Evolutionary conservation across 305 asterid species (phyloP).

Genomic region (Rubia balearica): DNA sequence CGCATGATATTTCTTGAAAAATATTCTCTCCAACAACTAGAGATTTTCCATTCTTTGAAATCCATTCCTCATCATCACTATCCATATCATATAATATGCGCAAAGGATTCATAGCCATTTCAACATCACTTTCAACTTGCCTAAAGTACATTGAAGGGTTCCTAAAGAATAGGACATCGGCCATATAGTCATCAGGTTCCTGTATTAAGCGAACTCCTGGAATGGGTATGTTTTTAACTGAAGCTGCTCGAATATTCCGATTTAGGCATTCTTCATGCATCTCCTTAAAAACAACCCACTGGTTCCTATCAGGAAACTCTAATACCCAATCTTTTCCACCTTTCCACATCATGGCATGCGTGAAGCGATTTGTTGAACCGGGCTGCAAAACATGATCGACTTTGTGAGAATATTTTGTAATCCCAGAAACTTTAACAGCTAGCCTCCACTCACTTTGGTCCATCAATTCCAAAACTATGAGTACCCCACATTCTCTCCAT

Average conservation of each 20-base stretch:
- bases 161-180: constrained; percentile 47
- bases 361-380: constrained; percentile 85
- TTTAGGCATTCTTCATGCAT: constrained; percentile 90
- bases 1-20: constrained; percentile 53
- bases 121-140: constrained; percentile 85
- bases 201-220: constrained; percentile 85
- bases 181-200: constrained; percentile 46
- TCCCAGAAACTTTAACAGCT: constrained; percentile 67
- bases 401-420: constrained; percentile 62
- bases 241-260: constrained; percentile 93
- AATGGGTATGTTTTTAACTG: constrained; percentile 86
- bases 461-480: constrained; percentile 56
- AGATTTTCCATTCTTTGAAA: constrained; percentile 30
- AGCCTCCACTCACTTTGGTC: constrained; percentile 89
- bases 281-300: constrained; percentile 95
- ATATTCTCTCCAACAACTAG: constrained; percentile 19
- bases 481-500: constrained; percentile 91
- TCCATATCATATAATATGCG: constrained; percentile 79
- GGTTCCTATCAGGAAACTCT: constrained; percentile 92
- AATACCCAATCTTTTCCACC: constrained; percentile 98
- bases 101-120: constrained; percentile 84
- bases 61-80: constrained; percentile 91
- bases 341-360: constrained; percentile 99
- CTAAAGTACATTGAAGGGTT: constrained; percentile 51
- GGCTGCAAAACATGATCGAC: constrained; percentile 80